Evolutionary conservation across 345 rosid species (phyloP).

Genomic region (Trapa incisa): DNA sequence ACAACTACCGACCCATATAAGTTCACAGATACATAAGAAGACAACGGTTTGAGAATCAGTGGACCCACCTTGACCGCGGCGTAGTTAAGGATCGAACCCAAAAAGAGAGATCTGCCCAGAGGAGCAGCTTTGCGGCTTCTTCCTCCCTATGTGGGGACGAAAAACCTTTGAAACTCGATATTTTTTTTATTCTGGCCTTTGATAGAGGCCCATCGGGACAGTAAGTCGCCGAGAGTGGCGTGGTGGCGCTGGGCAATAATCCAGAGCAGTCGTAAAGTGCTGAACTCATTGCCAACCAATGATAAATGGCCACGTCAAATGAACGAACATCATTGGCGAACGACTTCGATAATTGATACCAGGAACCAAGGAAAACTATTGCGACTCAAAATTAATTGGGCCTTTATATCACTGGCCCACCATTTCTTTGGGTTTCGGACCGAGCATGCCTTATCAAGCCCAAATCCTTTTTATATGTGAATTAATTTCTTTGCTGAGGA

Average conservation of each 20-base stretch:
- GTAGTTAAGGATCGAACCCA: not conserved
- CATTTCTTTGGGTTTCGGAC: no score
- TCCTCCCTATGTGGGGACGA: not conserved
- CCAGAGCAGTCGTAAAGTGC: not conserved
- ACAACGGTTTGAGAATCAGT: not conserved
- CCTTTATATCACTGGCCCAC: no score
- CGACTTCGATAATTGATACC: no score
- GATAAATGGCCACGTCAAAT: not conserved
- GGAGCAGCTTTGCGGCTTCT: not conserved
- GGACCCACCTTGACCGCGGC: not conserved
- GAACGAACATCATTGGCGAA: no score
- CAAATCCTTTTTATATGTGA: no score
- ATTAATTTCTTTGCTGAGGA: no score
- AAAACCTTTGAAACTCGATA: not conserved
- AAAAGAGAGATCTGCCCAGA: not conserved
- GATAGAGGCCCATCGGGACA: not conserved
- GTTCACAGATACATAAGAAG: not conserved
- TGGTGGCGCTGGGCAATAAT: not conserved
- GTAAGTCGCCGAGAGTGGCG: not conserved
- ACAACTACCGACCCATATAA: not conserved
- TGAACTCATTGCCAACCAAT: not conserved
- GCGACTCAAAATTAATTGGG: no score
- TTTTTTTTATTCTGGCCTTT: not conserved
- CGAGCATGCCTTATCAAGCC: no score
- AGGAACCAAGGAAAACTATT: no score